Evolutionary conservation across 2,329 filamentous ascomycete genomes (phyloP).

Genomic region (Sporothrix euskadiensis): DNA sequence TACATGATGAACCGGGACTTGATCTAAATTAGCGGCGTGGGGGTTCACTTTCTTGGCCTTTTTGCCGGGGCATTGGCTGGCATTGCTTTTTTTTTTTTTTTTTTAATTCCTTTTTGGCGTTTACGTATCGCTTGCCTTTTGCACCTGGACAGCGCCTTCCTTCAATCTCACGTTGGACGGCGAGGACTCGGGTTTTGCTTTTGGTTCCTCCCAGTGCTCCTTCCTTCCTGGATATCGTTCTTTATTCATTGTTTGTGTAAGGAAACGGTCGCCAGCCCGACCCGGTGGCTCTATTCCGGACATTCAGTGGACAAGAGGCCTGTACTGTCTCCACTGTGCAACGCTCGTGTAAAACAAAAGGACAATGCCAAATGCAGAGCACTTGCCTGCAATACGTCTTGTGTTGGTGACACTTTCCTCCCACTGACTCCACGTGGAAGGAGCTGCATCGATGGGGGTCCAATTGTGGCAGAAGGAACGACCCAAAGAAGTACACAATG

Average conservation of each 20-base stretch:
- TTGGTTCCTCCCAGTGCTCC: neutral
- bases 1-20: conserved; percentile 10
- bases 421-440: neutral
- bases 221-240: neutral
- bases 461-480: neutral
- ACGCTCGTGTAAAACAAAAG: neutral
- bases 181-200: conserved; percentile 13
- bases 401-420: neutral
- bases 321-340: neutral
- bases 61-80: neutral
- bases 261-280: conserved; percentile 10
- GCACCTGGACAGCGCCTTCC: neutral
- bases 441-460: neutral
- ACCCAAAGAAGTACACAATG: neutral
- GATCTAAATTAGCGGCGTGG: conserved; percentile 25
- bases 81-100: neutral
- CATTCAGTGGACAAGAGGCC: neutral
- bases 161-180: conserved; percentile 2
- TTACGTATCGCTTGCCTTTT: neutral
- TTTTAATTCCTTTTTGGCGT: neutral
- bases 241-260: neutral
- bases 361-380: neutral
- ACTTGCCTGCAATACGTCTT: neutral
- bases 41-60: conserved; percentile 5
- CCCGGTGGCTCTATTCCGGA: neutral